phyloP scores from a whole-genome alignment of 148 eudicot species.

The Drosera capensis region DNA sequence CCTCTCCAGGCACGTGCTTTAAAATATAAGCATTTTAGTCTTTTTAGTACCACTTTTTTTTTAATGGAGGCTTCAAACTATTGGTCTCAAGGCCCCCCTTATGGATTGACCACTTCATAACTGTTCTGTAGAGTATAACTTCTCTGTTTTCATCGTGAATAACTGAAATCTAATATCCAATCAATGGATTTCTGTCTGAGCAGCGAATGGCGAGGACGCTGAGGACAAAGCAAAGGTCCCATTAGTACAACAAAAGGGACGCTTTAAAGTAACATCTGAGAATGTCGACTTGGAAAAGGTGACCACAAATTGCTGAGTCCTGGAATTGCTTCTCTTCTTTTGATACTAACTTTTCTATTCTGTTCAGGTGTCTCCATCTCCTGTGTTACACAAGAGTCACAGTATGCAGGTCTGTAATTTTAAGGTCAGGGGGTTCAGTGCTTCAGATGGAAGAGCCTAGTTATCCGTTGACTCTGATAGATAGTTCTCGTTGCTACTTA shows the following conservation, averaged over 20 bases:
- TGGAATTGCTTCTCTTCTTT: not conserved
- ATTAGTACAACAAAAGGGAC: slow-evolving; percentile 73
- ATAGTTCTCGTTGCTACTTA: not conserved
- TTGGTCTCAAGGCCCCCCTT: not conserved
- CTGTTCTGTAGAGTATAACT: not conserved
- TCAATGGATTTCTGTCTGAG: not conserved
- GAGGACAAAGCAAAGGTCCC: slow-evolving; percentile 45
- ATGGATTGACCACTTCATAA: not conserved
- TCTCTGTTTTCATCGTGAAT: not conserved
- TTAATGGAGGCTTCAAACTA: not conserved
- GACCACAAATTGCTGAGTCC: not conserved
- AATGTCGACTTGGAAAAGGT: slow-evolving; percentile 80
- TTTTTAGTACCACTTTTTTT: not conserved
- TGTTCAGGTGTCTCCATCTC: slow-evolving; percentile 25
- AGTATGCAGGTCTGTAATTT: slow-evolving; percentile 57
- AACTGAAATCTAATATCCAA: not conserved
- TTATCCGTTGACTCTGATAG: not conserved
- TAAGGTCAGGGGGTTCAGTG: not conserved
- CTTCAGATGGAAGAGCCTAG: not conserved
- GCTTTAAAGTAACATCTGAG: slow-evolving; percentile 81
- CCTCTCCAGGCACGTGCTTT: slow-evolving; percentile 30
- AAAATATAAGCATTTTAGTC: not conserved
- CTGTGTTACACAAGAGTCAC: slow-evolving; percentile 49
- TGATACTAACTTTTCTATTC: not conserved
- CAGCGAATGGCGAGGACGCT: slow-evolving; percentile 47